Conservation (phyloP, 257 asterid species). For the Thymus mandschuricus region DNA sequence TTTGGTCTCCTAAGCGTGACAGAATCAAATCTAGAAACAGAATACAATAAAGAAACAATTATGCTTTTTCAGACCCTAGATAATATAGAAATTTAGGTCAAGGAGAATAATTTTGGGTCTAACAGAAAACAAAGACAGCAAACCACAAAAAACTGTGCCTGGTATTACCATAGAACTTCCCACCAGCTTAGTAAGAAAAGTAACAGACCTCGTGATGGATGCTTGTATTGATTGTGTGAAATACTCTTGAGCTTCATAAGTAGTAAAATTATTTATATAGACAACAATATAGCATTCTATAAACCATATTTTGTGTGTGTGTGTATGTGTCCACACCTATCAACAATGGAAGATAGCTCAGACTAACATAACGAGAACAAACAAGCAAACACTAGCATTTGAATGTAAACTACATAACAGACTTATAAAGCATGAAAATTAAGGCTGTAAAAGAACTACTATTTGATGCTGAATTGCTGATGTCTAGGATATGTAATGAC, state of each 20-base stretch:
- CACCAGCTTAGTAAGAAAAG: conserved; percentile 8
- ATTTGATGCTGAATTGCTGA: conserved; percentile 23
- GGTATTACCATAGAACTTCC: conserved; percentile 5
- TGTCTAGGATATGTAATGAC: conserved; percentile 2
- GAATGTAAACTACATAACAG: not conserved
- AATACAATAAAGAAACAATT: conserved; percentile 13
- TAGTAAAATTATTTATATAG: conserved; percentile 6
- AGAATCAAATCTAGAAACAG: conserved; percentile 77
- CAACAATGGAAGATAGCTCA: not conserved
- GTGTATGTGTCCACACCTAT: too few species aligned
- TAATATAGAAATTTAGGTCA: conserved; percentile 2
- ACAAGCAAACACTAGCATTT: not conserved
- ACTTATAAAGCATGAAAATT: not conserved
- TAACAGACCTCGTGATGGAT: conserved; percentile 10
- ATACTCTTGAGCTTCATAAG: conserved; percentile 15
- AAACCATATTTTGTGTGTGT: too few species aligned
- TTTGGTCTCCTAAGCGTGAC: conserved; percentile 74
- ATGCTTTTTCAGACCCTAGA: not conserved
- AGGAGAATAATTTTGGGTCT: not conserved
- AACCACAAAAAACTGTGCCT: not conserved
- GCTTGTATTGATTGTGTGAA: conserved; percentile 2
- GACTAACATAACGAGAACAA: conserved; percentile 1
- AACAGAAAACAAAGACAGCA: not conserved
- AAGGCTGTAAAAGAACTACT: conserved; percentile 3
- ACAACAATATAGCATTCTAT: not conserved